Conservation (phyloP, 805 yeast genomes). For the Isabelozyma heimii region DNA sequence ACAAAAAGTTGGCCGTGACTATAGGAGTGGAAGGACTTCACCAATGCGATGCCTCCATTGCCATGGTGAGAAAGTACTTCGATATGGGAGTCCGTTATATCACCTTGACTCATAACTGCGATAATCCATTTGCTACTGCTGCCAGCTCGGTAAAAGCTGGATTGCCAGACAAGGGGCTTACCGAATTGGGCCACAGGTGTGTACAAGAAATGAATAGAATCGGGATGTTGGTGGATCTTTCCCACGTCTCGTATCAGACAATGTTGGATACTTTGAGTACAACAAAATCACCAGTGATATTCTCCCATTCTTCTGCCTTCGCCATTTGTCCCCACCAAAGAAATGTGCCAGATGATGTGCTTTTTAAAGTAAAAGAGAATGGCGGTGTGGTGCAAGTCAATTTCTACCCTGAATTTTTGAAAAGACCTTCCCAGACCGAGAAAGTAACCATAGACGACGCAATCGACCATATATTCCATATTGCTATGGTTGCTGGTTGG, state of each 20-base stretch:
- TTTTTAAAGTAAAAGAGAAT: conserved; percentile 34
- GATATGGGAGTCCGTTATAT: conserved; percentile 54
- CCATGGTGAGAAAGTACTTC: conserved; percentile 46
- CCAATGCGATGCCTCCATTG: conserved; percentile 49
- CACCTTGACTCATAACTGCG: conserved; percentile 55
- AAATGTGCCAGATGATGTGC: conserved; percentile 49
- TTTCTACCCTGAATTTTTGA: conserved; percentile 42
- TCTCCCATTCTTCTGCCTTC: conserved; percentile 48
- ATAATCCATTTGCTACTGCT: conserved; percentile 57
- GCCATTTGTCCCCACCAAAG: conserved; percentile 39
- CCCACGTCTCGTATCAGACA: conserved; percentile 48
- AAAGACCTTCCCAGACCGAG: conserved; percentile 7
- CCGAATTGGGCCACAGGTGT: conserved; percentile 39
- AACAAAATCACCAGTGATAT: conserved; percentile 46
- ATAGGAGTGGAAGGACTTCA: conserved; percentile 56
- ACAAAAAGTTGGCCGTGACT: conserved; percentile 42
- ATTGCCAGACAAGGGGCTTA: conserved; percentile 42
- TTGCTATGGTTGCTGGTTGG: conserved; percentile 47
- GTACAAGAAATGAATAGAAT: conserved; percentile 49
- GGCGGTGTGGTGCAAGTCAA: conserved; percentile 49
- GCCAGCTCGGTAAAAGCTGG: conserved; percentile 49
- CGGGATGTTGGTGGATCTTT: conserved; percentile 52
- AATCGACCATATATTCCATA: conserved; percentile 42
- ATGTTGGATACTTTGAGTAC: conserved; percentile 43
- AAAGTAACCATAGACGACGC: conserved; percentile 45